phyloP scores from a whole-genome alignment of 495 filamentous ascomycete genomes.

The Aspergillus ostianus region DNA sequence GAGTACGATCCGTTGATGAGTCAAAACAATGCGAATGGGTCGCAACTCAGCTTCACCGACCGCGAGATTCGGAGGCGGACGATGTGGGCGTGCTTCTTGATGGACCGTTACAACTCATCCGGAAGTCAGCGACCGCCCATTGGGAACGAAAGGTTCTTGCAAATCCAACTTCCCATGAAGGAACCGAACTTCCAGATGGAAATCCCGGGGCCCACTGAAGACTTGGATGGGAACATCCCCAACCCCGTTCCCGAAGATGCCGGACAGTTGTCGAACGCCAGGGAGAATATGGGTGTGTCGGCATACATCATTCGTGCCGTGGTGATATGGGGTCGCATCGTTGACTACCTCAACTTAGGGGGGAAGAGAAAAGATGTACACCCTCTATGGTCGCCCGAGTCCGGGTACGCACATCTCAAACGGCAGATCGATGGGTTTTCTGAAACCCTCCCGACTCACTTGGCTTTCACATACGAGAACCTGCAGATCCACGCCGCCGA shows the following conservation, averaged over 20 bases:
- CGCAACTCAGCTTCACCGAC: constrained; percentile 83
- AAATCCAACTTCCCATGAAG: constrained; percentile 86
- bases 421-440: constrained; percentile 70
- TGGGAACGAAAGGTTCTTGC: constrained; percentile 81
- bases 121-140: constrained; percentile 93
- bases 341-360: constrained; percentile 87
- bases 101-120: constrained; percentile 97
- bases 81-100: constrained; percentile 97
- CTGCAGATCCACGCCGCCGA: constrained; percentile 80
- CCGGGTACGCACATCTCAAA: constrained; percentile 68
- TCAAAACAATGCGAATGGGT: constrained; percentile 55
- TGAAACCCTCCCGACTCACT: constrained; percentile 61
- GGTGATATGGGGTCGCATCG: constrained; percentile 84
- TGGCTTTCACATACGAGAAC: constrained; percentile 78
- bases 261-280: constrained; percentile 63
- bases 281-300: constrained; percentile 89
- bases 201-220: constrained; percentile 84
- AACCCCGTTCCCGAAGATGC: constrained; percentile 62
- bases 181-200: constrained; percentile 90
- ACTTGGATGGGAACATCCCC: constrained; percentile 69
- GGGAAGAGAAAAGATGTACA: constrained; percentile 76
- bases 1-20: constrained; percentile 73
- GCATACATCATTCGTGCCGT: constrained; percentile 88
- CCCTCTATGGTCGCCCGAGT: constrained; percentile 79
- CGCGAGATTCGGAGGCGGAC: constrained; percentile 87